Conservation (phyloP, 129 eudicot genomes). For the Centrapalus pauciflorus region DNA sequence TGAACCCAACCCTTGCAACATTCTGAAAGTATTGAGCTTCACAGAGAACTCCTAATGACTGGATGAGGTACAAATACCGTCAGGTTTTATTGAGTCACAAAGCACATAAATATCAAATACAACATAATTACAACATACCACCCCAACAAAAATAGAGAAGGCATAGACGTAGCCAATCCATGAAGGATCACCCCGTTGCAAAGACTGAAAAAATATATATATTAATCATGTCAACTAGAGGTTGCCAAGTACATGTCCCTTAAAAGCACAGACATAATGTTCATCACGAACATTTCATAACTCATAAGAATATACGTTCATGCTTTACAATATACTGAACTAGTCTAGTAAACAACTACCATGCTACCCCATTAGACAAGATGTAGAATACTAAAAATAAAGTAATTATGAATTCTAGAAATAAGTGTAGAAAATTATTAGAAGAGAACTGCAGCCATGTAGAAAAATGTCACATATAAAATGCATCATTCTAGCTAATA, state of each 20-base stretch:
- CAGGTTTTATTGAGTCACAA: no score
- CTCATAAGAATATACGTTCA: not conserved
- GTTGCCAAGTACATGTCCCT: not conserved
- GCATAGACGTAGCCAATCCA: conserved; percentile 92
- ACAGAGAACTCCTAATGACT: conserved; percentile 83
- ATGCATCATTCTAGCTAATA: not conserved
- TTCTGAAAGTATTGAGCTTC: conserved; percentile 97
- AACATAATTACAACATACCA: conserved; percentile 63
- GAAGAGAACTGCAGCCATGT: not conserved
- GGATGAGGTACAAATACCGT: conserved; percentile 23
- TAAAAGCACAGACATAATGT: not conserved
- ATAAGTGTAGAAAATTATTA: not conserved
- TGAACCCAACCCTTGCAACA: conserved; percentile 88
- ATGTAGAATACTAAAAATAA: not conserved
- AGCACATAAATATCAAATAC: not conserved
- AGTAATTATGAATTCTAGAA: not conserved
- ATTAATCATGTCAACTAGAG: conserved; percentile 10
- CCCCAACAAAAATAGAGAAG: conserved; percentile 81
- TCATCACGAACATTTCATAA: not conserved
- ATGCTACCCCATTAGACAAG: not conserved
- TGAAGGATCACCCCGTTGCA: conserved; percentile 95
- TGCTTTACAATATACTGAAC: not conserved
- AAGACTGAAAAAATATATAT: conserved; percentile 43
- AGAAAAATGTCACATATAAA: not conserved
- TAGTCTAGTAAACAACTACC: not conserved